Evolutionary conservation across 2,329 filamentous ascomycete genomes (phyloP).

Genomic region (Sarocladiaceae sp.): DNA sequence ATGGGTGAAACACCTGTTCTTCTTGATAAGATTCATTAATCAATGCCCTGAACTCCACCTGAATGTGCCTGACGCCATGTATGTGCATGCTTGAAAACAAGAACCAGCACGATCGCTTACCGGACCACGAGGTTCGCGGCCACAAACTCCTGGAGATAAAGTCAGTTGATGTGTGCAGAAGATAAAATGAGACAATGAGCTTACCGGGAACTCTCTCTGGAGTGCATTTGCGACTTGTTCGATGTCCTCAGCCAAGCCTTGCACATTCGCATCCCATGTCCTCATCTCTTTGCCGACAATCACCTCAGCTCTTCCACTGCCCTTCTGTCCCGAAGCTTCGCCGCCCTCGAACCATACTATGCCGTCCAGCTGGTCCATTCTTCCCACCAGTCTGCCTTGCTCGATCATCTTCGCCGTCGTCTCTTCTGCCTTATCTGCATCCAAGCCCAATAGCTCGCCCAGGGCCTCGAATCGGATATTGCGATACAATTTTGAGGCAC

Average conservation of each 20-base stretch:
- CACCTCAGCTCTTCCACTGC: slow-evolving; percentile 60
- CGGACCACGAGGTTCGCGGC: slow-evolving; percentile 42
- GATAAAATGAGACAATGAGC: slow-evolving; percentile 16
- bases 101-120: slow-evolving; percentile 20
- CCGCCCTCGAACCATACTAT: slow-evolving; percentile 81
- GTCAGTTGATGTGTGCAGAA: not conserved
- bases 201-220: slow-evolving; percentile 72
- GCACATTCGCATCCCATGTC: slow-evolving; percentile 86
- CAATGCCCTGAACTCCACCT: too few relatives aligned
- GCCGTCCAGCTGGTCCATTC: slow-evolving; percentile 90
- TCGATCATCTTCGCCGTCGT: slow-evolving; percentile 96
- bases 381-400: slow-evolving; percentile 79
- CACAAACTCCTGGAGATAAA: slow-evolving; percentile 46
- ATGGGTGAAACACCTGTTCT: not conserved
- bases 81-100: slow-evolving; percentile 4
- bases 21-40: too few relatives aligned
- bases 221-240: slow-evolving; percentile 80
- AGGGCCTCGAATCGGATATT: slow-evolving; percentile 76
- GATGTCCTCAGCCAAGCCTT: slow-evolving; percentile 81
- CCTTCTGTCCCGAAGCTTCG: slow-evolving; percentile 65
- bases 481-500: slow-evolving; percentile 72
- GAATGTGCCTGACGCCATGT: not conserved
- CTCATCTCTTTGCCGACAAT: slow-evolving; percentile 68
- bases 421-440: slow-evolving; percentile 77
- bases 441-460: slow-evolving; percentile 71